Conservation (phyloP, 169 alveolate genomes). For the Cryptosporidium canis region DNA sequence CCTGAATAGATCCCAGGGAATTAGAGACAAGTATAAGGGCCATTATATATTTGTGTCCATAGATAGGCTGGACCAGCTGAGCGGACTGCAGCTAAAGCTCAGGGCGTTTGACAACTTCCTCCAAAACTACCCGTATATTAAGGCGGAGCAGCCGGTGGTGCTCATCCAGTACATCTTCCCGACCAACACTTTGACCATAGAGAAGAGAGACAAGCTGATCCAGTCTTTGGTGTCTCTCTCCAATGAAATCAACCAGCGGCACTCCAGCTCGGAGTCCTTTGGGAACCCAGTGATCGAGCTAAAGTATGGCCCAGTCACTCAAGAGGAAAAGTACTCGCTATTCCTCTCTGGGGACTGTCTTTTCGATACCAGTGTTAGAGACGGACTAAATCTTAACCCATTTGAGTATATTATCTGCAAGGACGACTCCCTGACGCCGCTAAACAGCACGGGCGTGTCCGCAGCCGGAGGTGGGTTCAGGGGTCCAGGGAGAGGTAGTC, state of each 20-base stretch:
- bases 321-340: conserved; percentile 77
- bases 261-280: neutral
- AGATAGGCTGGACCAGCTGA: conserved; percentile 78
- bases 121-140: conserved; percentile 74
- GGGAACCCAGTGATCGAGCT: conserved; percentile 24
- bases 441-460: no score
- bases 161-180: conserved; percentile 79
- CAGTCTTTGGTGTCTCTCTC: conserved; percentile 5
- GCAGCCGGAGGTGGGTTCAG: no score
- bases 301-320: conserved; percentile 67
- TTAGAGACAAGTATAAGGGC: neutral
- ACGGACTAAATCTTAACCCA: conserved; percentile 84
- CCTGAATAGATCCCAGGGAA: neutral
- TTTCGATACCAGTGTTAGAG: conserved; percentile 83
- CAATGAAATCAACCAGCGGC: conserved; percentile 31
- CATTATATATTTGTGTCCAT: conserved; percentile 50
- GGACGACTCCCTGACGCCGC: conserved; percentile 7
- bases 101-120: conserved; percentile 79
- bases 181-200: conserved; percentile 74
- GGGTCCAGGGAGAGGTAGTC: no score
- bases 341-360: conserved; percentile 83
- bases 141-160: conserved; percentile 76
- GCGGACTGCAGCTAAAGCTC: conserved; percentile 80
- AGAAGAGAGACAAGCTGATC: conserved; percentile 35
- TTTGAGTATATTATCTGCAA: conserved; percentile 75